A percentile compares a stretch with the other conserved stretches of the same genome.
Conservation (phyloP, 306 rosid genomes). For the Lotus japonicus region DNA sequence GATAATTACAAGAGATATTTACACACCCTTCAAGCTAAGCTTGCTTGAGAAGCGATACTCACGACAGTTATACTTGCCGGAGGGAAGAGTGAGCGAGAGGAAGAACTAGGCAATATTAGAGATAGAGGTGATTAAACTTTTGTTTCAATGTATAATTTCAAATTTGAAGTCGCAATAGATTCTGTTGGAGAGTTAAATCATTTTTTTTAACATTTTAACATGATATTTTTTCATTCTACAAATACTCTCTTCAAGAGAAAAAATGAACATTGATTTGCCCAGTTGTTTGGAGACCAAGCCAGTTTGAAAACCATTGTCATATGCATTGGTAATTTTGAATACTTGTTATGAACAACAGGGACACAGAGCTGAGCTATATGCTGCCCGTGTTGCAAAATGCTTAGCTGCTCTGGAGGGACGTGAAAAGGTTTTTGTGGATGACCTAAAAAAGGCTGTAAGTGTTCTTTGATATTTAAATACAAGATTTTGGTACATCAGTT, state of each 20-base stretch:
- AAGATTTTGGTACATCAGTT: conserved; percentile 5
- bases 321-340: conserved; percentile 13
- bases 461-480: conserved; percentile 23
- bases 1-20: no score
- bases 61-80: neutral
- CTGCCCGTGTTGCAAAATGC: conserved; percentile 95
- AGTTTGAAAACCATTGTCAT: neutral
- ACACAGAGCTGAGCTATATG: conserved; percentile 95
- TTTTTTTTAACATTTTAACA: neutral
- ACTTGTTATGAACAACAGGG: conserved; percentile 56
- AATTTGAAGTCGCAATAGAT: neutral
- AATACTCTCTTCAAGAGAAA: neutral
- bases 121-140: neutral
- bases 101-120: neutral
- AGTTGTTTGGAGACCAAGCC: neutral
- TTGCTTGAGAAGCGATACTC: neutral
- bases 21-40: neutral
- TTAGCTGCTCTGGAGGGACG: conserved; percentile 95
- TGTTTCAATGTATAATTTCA: conserved; percentile 16
- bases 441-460: conserved; percentile 94
- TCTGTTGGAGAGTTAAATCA: neutral
- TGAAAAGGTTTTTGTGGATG: conserved; percentile 83
- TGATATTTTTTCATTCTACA: conserved; percentile 4
- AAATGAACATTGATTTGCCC: neutral
- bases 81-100: conserved; percentile 8